A percentile compares a stretch with the other conserved stretches of the same genome.
These are phyloP conservation scores for Eucalyptus globulus DNA, from an alignment of 345 rosid genomes.

Conservation along the genomic window DNA sequence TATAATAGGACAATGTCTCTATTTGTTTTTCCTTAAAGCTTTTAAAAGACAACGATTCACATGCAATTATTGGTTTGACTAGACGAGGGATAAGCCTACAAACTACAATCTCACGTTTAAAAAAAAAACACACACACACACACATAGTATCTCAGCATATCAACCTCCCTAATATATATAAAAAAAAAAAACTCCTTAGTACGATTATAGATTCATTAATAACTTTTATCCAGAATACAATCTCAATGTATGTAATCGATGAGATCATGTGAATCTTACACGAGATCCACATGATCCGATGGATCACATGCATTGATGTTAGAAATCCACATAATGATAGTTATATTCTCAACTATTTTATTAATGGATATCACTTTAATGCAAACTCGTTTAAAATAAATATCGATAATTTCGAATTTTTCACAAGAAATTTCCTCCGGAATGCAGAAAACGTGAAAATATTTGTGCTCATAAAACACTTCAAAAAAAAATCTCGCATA, in stretches of 20 bases:
- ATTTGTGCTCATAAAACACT: neutral
- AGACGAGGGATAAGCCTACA: neutral
- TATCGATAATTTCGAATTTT: neutral
- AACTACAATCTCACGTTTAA: neutral
- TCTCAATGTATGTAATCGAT: neutral
- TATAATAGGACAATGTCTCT: neutral
- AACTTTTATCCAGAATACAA: neutral
- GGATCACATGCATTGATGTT: neutral
- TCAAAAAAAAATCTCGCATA: neutral
- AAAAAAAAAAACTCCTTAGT: neutral
- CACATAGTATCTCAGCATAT: neutral
- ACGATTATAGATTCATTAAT: neutral
- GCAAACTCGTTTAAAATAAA: neutral
- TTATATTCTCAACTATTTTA: neutral
- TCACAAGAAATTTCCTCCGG: neutral
- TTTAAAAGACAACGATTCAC: neutral
- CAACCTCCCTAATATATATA: neutral
- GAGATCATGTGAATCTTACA: neutral
- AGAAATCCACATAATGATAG: neutral
- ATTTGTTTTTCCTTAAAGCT: neutral
- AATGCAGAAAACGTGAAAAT: neutral
- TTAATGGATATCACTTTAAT: neutral
- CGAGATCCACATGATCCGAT: rapidly evolving
- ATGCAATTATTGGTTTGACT: neutral
- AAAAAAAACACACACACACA: neutral